A percentile compares a stretch with the other conserved stretches of the same genome.
Evolutionary conservation across 2,329 filamentous ascomycete genomes (phyloP).

Genomic region (Thyridium curvatum): DNA sequence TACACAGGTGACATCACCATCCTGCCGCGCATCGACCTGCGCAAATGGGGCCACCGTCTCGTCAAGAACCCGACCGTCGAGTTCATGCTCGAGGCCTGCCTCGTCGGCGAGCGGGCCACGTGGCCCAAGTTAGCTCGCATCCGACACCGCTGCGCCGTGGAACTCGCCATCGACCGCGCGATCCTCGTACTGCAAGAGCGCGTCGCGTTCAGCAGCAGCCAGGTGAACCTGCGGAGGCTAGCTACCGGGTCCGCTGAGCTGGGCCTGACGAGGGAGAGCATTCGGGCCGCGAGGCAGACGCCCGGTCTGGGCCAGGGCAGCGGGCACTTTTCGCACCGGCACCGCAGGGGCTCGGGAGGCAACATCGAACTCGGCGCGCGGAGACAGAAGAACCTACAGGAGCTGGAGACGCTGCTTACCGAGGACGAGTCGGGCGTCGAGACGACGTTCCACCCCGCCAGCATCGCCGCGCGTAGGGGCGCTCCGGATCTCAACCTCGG

Average conservation of each 20-base stretch:
- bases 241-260: slow-evolving; percentile 24
- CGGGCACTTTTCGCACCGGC: slow-evolving; percentile 15
- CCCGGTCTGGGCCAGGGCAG: too few relatives aligned
- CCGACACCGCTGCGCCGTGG: slow-evolving; percentile 80
- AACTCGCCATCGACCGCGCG: slow-evolving; percentile 73
- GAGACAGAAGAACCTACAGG: slow-evolving; percentile 18
- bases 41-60: slow-evolving; percentile 47
- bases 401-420: slow-evolving; percentile 29
- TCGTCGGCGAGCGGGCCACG: slow-evolving; percentile 77
- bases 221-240: slow-evolving; percentile 50
- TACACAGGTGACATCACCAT: slow-evolving; percentile 97
- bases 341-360: slow-evolving; percentile 44
- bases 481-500: slow-evolving; percentile 31
- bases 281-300: too few relatives aligned
- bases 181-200: slow-evolving; percentile 62
- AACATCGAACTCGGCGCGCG: slow-evolving; percentile 34
- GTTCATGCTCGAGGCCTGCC: slow-evolving; percentile 76
- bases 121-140: slow-evolving; percentile 88
- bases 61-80: slow-evolving; percentile 78
- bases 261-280: slow-evolving; percentile 7
- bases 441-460: neutral
- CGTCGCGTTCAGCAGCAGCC: slow-evolving; percentile 63
- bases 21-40: slow-evolving; percentile 13
- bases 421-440: slow-evolving; percentile 25
- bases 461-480: slow-evolving; percentile 8